Base-by-base conservation (phyloP, 306 rosid genomes). In the Dryas alaskensis region DNA sequence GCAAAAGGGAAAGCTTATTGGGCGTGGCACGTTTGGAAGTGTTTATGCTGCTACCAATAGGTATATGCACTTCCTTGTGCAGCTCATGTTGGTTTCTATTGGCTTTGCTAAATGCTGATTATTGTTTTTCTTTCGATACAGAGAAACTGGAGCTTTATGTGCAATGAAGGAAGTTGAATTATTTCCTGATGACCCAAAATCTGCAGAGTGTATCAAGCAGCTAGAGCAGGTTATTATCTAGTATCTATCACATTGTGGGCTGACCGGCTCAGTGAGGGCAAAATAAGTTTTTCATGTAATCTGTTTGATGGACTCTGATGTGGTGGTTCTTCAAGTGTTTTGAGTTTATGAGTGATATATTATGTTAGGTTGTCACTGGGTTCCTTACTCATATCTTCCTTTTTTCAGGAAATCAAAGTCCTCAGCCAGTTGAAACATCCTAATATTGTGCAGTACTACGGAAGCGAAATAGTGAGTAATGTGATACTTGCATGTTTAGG, bases 101-200 rank as follows among this genome's bases (percentile, higher is more conserved):
- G 70, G 60, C 71, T 48, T 58, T 65, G 58, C 70, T 27, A 66
- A 59, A 50, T 58, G 69, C 80, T 54, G 73, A 70, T 63, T 22
- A 73, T 5, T 22, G 31, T 16, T n/a, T 74, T 58, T 65, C 3
- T 3, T 43, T 65, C 49, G 48, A 65, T 37, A 27, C 80, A 94
- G 98, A 72, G 87, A 86, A 83, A 95, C 94, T 64, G 99, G 99
- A 77, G 92, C 99, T 70, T 81, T 95, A 83, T 95, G 98, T 86
- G 99, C 99, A 53, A 90, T 95, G 99, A 95, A 95, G 84, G 99
- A 95, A 82, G 99, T 82, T 55, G 99, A 92, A 67, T 78, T 92
- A 73, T 84, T 84, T 78, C 88, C 76, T 14, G 99, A 92, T 75
- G 99, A 95, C 78, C 98, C 98, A 45, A 95, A 95, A 83, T 85